Evolutionary conservation across 495 filamentous ascomycete species (phyloP), one percentile per base, ranked within the genome.

Genomic region (Penicillium crystallinum): DNA sequence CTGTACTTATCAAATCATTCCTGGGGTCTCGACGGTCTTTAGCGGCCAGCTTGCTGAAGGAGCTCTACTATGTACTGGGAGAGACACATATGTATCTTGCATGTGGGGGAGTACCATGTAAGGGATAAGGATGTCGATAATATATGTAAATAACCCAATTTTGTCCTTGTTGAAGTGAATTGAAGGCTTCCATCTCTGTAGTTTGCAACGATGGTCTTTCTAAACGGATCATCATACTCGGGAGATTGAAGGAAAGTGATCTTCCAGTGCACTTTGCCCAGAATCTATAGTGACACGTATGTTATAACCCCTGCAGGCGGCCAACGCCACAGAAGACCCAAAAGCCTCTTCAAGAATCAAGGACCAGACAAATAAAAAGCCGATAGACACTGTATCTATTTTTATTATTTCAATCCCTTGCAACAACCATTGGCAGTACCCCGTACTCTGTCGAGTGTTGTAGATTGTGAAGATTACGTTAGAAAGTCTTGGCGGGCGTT

Each of bases 401-500:
- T 29, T 43, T 31, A 31, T 31, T 31, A 4, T 29, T 29, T 18
- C 23, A 17, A 6, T 10, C 9, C n/a, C 25, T 29, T 19, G 25
- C 15, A 43, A 29, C 8, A 29, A 9, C 18, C 25, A 30, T 18
- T 27, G 27, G 7, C 30, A 29, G 27, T 27, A 27, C 23, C 10
- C 2, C 7, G 9, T 8, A 44, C 4, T 17, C 9, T n/a, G 14
- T 15, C 11, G 12, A 44, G 25, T 9, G 30, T 27, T 23, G 4
- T 45, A 42, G 22, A 29, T 38, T 38, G 22, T 35, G 19, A 23
- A 21, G 46, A 29, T 48, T 48, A 48, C 46, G 46, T 48, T 48
- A 48, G 46, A 48, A 43, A 48, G 46, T 29, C 46, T 48, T 48
- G 46, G 46, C 46, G 21, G 25, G 2, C 1, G 27, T 21, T 45